Evolutionary conservation across 257 asterid species (phyloP).

Genomic region (Voacanga thouarsii): DNA sequence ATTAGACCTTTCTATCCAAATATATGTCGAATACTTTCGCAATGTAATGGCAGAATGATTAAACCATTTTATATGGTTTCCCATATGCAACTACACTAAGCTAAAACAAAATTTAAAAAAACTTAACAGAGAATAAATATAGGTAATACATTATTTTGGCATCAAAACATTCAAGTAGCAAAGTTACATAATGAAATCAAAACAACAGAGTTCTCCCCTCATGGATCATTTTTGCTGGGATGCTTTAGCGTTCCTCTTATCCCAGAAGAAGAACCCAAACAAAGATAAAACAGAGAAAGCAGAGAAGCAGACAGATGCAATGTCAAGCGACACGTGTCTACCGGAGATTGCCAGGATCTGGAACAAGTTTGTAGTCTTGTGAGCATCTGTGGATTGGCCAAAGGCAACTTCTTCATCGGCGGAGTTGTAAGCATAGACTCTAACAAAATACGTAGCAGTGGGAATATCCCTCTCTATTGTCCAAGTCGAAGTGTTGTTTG

Average conservation of each 20-base stretch:
- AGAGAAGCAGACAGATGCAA: conserved; percentile 63
- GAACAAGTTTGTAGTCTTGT: conserved; percentile 46
- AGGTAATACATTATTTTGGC: too few species aligned
- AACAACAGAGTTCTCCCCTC: too few species aligned
- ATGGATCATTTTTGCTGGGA: neutral
- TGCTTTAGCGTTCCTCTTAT: conserved; percentile 48
- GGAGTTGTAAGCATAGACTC: conserved; percentile 51
- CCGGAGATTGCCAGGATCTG: conserved; percentile 47
- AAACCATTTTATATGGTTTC: too few species aligned
- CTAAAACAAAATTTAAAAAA: too few species aligned
- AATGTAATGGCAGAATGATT: too few species aligned
- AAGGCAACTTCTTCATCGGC: conserved; percentile 36
- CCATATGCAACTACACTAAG: too few species aligned
- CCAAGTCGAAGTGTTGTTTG: conserved; percentile 43
- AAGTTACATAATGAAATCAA: too few species aligned
- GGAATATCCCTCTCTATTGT: conserved; percentile 47
- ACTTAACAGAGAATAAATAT: too few species aligned
- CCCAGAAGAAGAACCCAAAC: conserved; percentile 61
- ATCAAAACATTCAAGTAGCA: too few species aligned
- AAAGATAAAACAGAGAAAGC: conserved; percentile 54
- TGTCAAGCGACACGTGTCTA: conserved; percentile 51
- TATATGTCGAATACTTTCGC: too few species aligned
- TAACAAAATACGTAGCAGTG: conserved; percentile 53
- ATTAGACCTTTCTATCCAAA: too few species aligned
- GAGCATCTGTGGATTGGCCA: conserved; percentile 58